These are phyloP conservation scores for Termitomyces bulborhizus DNA, from an alignment of 768 basidiomycete species.

Conservation along the genomic window DNA sequence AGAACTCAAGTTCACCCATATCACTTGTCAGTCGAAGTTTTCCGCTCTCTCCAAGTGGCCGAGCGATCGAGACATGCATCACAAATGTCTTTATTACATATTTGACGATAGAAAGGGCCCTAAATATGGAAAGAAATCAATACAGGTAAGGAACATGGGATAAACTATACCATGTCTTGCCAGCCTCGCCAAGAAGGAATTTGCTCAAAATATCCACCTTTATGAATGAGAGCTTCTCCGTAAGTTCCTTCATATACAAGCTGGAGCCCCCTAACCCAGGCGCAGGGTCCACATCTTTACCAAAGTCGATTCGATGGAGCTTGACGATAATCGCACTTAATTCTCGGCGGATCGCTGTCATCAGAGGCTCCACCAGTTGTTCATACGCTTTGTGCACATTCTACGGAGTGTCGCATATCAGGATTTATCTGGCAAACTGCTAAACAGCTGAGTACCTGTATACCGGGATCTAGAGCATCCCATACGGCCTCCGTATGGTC, in stretches of 20 bases:
- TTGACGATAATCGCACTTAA: conserved; percentile 71
- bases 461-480: conserved; percentile 43
- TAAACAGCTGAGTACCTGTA: conserved; percentile 41
- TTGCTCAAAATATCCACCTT: conserved; percentile 69
- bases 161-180: conserved; percentile 61
- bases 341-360: conserved; percentile 72
- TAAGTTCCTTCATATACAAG: conserved; percentile 87
- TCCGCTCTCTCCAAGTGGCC: conserved; percentile 86
- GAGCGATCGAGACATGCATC: conserved; percentile 88
- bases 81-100: conserved; percentile 85
- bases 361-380: conserved; percentile 54
- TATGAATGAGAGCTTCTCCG: conserved; percentile 81
- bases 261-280: conserved; percentile 64
- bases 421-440: neutral
- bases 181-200: conserved; percentile 67
- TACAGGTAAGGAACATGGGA: neutral
- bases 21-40: conserved; percentile 94
- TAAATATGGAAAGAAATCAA: conserved; percentile 19
- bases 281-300: conserved; percentile 61
- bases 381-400: conserved; percentile 46
- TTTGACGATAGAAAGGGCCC: conserved; percentile 63
- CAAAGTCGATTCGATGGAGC: conserved; percentile 82
- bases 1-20: conserved; percentile 96
- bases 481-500: conserved; percentile 64
- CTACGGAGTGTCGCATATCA: conserved; percentile 24